phyloP scores from a whole-genome alignment of 2,329 filamentous ascomycete genomes.

The Sclerotiophoma versabilis region DNA sequence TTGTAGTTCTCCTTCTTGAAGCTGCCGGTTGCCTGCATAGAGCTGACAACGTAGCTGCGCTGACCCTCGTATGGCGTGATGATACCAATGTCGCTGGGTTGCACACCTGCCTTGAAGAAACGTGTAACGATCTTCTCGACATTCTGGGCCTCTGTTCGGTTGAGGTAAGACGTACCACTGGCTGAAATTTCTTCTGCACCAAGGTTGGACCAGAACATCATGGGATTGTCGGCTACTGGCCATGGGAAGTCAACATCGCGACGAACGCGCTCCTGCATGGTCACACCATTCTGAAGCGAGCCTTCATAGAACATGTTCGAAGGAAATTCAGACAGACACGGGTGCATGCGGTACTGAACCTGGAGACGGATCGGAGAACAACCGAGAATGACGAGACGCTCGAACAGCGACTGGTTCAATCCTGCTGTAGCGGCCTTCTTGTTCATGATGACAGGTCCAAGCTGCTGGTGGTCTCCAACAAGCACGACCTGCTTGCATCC shows the following conservation, averaged over 20 bases:
- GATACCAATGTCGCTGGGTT: constrained; percentile 90
- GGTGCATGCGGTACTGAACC: constrained; percentile 99
- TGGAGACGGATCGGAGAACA: constrained; percentile 91
- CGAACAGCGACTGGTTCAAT: constrained; percentile 97
- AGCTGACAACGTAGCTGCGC: constrained; percentile 96
- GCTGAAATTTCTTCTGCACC: constrained; percentile 98
- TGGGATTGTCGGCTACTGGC: constrained; percentile 91
- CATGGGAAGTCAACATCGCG: constrained; percentile 97
- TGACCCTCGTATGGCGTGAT: constrained; percentile 99
- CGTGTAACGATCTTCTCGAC: constrained; percentile 98
- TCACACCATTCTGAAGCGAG: constrained; percentile 94
- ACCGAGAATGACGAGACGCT: constrained; percentile 91
- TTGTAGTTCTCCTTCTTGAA: constrained; percentile 99
- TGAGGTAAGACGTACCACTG: constrained; percentile 96
- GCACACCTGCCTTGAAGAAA: constrained; percentile 99
- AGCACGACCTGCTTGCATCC: constrained; percentile 99
- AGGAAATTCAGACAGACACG: constrained; percentile 93
- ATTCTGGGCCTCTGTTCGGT: constrained; percentile 94
- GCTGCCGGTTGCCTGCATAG: constrained; percentile 97
- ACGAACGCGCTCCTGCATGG: constrained; percentile 83
- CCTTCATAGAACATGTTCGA: constrained; percentile 99
- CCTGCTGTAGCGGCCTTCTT: constrained; percentile 99
- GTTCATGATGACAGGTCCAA: constrained; percentile 99
- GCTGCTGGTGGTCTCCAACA: constrained; percentile 96
- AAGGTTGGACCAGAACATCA: constrained; percentile 99